These are phyloP conservation scores for Xylaria grammica DNA, from an alignment of 495 filamentous ascomycete species.

Conservation along the genomic window DNA sequence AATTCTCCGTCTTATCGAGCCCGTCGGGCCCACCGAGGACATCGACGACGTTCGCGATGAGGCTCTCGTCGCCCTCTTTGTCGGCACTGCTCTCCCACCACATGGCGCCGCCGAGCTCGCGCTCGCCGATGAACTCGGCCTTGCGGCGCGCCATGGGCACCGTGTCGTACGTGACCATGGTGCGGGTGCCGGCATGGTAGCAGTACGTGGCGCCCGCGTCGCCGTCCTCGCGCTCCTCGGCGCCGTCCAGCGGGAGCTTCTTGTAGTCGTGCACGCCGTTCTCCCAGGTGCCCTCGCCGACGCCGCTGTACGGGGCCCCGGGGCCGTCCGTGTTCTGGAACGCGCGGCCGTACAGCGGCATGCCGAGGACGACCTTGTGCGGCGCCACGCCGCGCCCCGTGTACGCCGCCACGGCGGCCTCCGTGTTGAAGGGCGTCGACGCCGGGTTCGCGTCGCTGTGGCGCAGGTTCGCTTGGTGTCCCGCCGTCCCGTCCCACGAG, in stretches of 20 bases:
- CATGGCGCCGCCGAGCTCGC: conserved; percentile 83
- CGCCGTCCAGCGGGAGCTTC: conserved; percentile 61
- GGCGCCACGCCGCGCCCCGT: conserved; percentile 63
- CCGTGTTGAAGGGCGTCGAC: conserved; percentile 77
- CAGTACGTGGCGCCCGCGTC: conserved; percentile 72
- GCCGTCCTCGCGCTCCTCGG: conserved; percentile 55
- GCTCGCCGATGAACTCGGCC: conserved; percentile 66
- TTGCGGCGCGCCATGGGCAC: conserved; percentile 69
- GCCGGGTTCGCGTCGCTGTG: conserved; percentile 56
- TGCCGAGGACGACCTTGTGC: conserved; percentile 82
- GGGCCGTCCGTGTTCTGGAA: conserved; percentile 76
- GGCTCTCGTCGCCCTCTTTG: conserved; percentile 65
- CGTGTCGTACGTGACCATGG: conserved; percentile 83
- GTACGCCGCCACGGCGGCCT: conserved; percentile 70
- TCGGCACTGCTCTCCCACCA: conserved; percentile 96
- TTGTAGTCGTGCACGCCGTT: conserved; percentile 89
- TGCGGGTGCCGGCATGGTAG: conserved; percentile 63
- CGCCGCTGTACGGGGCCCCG: conserved; percentile 68
- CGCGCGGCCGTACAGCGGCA: conserved; percentile 86
- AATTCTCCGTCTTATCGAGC: conserved; percentile 70
- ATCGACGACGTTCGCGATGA: conserved; percentile 73
- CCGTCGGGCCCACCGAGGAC: conserved; percentile 54
- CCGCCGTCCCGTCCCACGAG: conserved; percentile 74
- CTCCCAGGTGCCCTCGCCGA: conserved; percentile 83
- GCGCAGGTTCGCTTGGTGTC: conserved; percentile 84